Evolutionary conservation across 2,329 filamentous ascomycete genomes (phyloP), one percentile per base, ranked within the genome.

Genomic region (Xylaria sp.): DNA sequence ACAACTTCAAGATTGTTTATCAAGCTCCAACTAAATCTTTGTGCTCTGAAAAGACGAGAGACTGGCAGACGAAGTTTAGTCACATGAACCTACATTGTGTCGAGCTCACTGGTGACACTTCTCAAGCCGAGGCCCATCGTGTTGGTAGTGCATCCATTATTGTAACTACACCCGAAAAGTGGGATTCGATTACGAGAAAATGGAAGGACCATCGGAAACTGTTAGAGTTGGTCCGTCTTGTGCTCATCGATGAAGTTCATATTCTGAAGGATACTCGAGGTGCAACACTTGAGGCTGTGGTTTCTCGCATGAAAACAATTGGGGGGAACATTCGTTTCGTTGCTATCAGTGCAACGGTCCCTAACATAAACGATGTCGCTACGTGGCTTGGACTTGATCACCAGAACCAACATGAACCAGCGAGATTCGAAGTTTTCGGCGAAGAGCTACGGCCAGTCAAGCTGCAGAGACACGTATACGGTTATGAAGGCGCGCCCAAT

Each of bases 181-280:
- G 93, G 93, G 93, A 97, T 76, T 95, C 92, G 67, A 90, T 96
- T 77, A 97, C 93, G 0, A 85, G 93, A 20, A 94, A 93, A 76
- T 97, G 93, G 93, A 89, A 90, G 72, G 93, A 97, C 73, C 91
- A 97, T 74, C 85, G 86, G 60, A 91, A 85, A 70, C 81, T 97
- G 20, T 88, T 97, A 79, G 87, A 90, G 66, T 84, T 94, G 69
- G 87, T 97, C 53, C 92, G 91, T 68, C 81, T 97, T 0, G 93
- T 96, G 69, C 84, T 97, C 23, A 94, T 97, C 64, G 93, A 97
- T 73, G 93, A 97, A 76, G 92, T 97, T 0, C 93, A 97, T 72
- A 93, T 96, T 41, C 83, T 97, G 61, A 95, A 93, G 74, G 93
- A 96, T 73, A 81, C 85, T 3, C 89, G 93, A 28, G 93, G 93